Evolutionary conservation across 192 early-diverging fungal genomes (phyloP), one percentile per base, ranked within the genome.

Genomic region (Coemansia sp.): DNA sequence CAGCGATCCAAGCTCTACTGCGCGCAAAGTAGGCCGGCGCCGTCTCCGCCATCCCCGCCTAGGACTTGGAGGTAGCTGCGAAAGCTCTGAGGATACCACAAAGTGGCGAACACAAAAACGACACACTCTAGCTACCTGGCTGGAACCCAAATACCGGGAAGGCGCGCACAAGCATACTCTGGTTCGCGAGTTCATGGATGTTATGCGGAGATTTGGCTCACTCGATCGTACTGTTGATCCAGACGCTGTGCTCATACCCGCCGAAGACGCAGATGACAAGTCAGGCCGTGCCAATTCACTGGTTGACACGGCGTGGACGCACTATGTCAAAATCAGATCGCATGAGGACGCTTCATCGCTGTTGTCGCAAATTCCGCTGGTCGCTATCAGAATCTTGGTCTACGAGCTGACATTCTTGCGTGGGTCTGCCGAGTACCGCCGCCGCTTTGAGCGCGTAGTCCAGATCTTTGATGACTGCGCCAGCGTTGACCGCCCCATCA

Each of bases 361-460:
- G n/a, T 17, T 77, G 15, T 14, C 14, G 0, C 72, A 74, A 63
- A 63, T 82, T 1, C 80, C 74, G 2, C 11, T 44, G 14, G 5
- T 68, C 0, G 69, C 72, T 1, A 36, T 67, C 11, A 53, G 62
- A 6, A 50, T 82, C 32, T 65, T 82, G 29, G 58, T 82, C 32
- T 64, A 64, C 21, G 80, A 74, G 53, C 66, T 82, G 34, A 68
- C 62, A 17, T 82, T 70, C 62, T 62, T 69, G 68, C 21, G 55
- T 17, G 68, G 59, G 0, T 51, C 75, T 11, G 44, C 29, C 10
- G 39, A 69, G 31, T 74, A 68, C 51, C 37, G 19, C 4, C 46
- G 37, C 6, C 75, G 80, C 10, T 77, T 74, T 36, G 62, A 70
- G 23, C 42, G 59, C n/a, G 71, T 77, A n/a, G 61, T 82, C 2